Evolutionary conservation across 371 early-diverging fungal genomes (phyloP), one percentile per base, ranked within the genome.

Genomic region (Mucor velutinosus): DNA sequence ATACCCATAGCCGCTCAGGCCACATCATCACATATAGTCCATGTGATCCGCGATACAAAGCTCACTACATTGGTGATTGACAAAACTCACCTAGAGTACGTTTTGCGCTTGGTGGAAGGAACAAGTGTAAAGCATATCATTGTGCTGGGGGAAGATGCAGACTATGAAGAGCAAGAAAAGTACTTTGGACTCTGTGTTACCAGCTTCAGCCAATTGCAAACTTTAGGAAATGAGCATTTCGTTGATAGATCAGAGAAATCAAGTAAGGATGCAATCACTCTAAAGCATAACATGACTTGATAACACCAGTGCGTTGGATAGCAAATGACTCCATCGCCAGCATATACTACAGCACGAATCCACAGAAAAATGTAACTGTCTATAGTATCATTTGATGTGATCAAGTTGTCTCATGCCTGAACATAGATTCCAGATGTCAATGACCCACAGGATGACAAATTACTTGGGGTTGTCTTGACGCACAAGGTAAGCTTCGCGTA

Each of bases 1-100:
- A 62, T 79, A n/a, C 72, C 79, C 7, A 62, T 79, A 17, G 65
- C 71, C 66, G 69, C 61, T 70, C 75, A 66, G 57, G 70, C 65
- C 47, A 69, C 65, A 58, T 62, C 62, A 29, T 60, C 62, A 29
- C 64, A 65, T 32, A 49, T 67, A 17, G 53, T 64, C 35, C 64
- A 65, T 58, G 70, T 62, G 55, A 47, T 66, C n/a, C 64, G 67
- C 29, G 12, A 47, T 35, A 68, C 71, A 30, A 65, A 58, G n/a
- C 60, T 75, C 6, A 70, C 57, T 21, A 37, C 72, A 1, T 43
- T 79, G 53, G 57, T 76, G 32, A 64, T 72, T 0, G 74, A 73
- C 23, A 30, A 59, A 25, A 53, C 41, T 4, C 63, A 68, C 19
- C 41, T 69, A 29, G 60, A 65, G 4, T 63, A 57, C 27, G 47